Conservation (phyloP, 164 flowering plant species). For the Magnolia kwangsiensis region DNA sequence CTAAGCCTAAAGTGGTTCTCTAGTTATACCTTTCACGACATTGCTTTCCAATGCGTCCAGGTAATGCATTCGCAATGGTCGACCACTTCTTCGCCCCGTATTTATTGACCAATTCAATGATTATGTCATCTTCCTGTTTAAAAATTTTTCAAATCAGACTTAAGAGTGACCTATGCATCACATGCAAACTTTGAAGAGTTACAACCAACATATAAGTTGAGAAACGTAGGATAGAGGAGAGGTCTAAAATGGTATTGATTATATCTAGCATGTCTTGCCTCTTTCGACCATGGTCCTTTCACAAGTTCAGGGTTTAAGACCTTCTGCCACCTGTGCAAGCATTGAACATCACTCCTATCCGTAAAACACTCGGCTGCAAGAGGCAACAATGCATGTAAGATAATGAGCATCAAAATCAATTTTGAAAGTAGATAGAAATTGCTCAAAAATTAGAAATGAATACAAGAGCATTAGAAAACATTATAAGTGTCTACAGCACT, state of each 20-base stretch:
- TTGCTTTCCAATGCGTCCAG: slow-evolving; percentile 62
- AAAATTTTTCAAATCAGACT: not conserved
- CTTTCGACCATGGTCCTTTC: slow-evolving; percentile 58
- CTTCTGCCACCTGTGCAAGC: slow-evolving; percentile 61
- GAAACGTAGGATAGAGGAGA: not conserved
- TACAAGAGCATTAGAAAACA: not conserved
- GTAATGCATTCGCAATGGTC: slow-evolving; percentile 44
- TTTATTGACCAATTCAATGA: slow-evolving; percentile 40
- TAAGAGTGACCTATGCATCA: not conserved
- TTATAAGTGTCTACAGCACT: not conserved
- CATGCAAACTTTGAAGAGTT: not conserved
- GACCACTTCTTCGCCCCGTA: slow-evolving; percentile 50
- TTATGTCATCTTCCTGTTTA: slow-evolving; percentile 46
- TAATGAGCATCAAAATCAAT: not conserved
- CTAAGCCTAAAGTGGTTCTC: not conserved
- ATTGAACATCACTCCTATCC: slow-evolving; percentile 53
- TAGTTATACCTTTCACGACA: slow-evolving; percentile 49
- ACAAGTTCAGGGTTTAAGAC: slow-evolving; percentile 55
- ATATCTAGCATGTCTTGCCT: slow-evolving; percentile 23
- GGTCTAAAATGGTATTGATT: not conserved
- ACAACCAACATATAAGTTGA: not conserved
- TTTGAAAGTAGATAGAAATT: not conserved
- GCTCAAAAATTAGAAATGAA: not conserved
- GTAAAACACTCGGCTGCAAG: slow-evolving; percentile 54
- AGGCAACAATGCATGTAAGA: slow-evolving; percentile 1